A percentile compares a stretch with the other conserved stretches of the same genome.
Conservation (phyloP, 352 stramenopile species). For the Pythium dissotocum region DNA sequence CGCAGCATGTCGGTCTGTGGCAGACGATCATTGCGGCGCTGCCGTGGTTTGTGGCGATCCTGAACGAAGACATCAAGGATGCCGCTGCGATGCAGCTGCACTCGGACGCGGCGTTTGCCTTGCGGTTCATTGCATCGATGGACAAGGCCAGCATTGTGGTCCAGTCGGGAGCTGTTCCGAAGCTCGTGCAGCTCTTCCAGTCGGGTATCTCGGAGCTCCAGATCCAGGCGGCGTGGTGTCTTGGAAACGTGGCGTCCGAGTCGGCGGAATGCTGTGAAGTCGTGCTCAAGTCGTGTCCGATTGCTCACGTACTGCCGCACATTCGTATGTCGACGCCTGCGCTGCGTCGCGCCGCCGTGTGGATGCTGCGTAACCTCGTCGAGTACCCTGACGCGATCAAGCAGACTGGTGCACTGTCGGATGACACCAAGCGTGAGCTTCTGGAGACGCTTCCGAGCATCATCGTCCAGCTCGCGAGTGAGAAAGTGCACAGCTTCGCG, state of each 20-base stretch:
- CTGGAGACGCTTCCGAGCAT: constrained; percentile 74
- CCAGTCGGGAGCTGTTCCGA: constrained; percentile 64
- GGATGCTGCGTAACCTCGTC: constrained; percentile 82
- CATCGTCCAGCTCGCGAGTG: constrained; percentile 74
- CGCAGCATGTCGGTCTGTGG: constrained; percentile 82
- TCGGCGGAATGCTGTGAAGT: constrained; percentile 72
- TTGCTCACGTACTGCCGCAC: constrained; percentile 69
- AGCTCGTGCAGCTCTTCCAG: constrained; percentile 84
- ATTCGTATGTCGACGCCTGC: constrained; percentile 84
- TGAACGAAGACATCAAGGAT: constrained; percentile 69
- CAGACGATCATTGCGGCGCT: constrained; percentile 78
- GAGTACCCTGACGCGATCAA: constrained; percentile 82
- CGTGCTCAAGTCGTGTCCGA: constrained; percentile 71
- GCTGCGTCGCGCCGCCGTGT: constrained; percentile 74
- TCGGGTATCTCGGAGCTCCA: constrained; percentile 86
- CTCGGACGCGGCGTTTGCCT: constrained; percentile 83
- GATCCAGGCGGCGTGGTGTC: constrained; percentile 86
- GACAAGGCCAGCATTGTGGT: constrained; percentile 81
- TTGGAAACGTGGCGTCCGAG: constrained; percentile 85
- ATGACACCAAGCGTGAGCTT: constrained; percentile 69
- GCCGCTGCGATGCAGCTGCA: constrained; percentile 72
- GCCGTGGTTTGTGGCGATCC: constrained; percentile 75
- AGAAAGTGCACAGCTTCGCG: constrained; percentile 69
- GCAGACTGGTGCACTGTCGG: constrained; percentile 38
- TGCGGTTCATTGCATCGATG: constrained; percentile 90